Conservation (phyloP, 164 flowering plant genomes). For the Liriodendron chinense region DNA sequence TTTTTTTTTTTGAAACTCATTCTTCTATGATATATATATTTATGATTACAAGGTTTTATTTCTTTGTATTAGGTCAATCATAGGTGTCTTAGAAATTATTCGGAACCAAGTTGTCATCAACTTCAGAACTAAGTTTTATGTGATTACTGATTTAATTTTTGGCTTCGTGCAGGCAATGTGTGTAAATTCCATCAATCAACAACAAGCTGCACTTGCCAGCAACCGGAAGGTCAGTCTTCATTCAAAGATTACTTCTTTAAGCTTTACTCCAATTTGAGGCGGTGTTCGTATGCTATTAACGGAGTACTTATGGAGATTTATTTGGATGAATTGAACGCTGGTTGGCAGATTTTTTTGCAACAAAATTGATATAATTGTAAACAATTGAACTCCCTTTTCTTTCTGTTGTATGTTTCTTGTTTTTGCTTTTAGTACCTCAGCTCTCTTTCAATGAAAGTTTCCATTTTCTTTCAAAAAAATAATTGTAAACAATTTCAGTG, state of each 20-base stretch:
- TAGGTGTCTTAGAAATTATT: not conserved
- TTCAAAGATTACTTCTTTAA: not conserved
- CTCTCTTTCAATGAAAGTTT: no score
- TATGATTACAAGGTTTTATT: not conserved
- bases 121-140: not conserved
- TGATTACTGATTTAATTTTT: not conserved
- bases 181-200: slow-evolving; percentile 65
- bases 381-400: no score
- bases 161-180: slow-evolving; percentile 66
- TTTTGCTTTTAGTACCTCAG: no score
- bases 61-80: not conserved
- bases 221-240: slow-evolving; percentile 62
- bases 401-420: no score
- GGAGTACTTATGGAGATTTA: no score
- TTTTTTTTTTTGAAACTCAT: not conserved
- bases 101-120: not conserved
- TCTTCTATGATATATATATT: not conserved
- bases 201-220: slow-evolving; percentile 80
- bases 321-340: no score
- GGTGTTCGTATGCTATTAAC: no score
- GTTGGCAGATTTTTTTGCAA: no score
- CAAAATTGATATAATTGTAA: no score
- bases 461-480: no score
- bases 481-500: no score
- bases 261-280: not conserved